Base-by-base conservation (phyloP, 768 basidiomycete species). In the Rhodosporidiobolus sp. region DNA sequence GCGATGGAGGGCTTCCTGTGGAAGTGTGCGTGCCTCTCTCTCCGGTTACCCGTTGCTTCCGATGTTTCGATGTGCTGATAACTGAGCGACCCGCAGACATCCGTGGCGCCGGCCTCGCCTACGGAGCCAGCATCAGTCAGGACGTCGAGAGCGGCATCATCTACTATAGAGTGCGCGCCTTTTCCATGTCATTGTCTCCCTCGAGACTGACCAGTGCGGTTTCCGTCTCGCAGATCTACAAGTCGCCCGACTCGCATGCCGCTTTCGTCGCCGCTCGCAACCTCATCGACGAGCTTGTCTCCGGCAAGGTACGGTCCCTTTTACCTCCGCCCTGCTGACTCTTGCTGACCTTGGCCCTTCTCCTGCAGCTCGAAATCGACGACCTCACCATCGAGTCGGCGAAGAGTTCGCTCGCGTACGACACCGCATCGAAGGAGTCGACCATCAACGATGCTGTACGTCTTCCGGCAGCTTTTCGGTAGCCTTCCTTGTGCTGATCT, bases 1-100 rank as follows among this genome's bases (percentile, higher is more conserved):
- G 94, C 92, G 20, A 88, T 92, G 17, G 96, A 98, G 83, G 90
- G 92, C 75, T 96, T 89, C 80, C 86, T 97, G 67, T 98, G 95
- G 95, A 91, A 92, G 81, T 49, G 60, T 70, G 45, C 34, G 65
- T 30, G 80, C 70, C 46, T 12, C 11, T 28, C 22, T 32, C n/a
- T 17, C 62, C 11, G 30, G 19, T 22, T n/a, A 22, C 16, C 2
- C 22, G 11, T 20, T 28, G 35, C 49, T 10, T 11, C 46, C n/a
- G n/a, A n/a, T n/a, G n/a, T n/a, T n/a, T n/a, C n/a, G n/a, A n/a
- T n/a, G n/a, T n/a, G 62, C 52, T 35, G 53, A 60, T 32, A 35
- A 16, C 38, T 12, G 22, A 3, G n/a, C 12, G 24, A 19, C 16
- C 54, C 56, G 87, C 89, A 34, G 90, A 89, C 72, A 92, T 99